Conservation (phyloP, 352 stramenopile genomes). For the Phytophthora uliginosa region DNA sequence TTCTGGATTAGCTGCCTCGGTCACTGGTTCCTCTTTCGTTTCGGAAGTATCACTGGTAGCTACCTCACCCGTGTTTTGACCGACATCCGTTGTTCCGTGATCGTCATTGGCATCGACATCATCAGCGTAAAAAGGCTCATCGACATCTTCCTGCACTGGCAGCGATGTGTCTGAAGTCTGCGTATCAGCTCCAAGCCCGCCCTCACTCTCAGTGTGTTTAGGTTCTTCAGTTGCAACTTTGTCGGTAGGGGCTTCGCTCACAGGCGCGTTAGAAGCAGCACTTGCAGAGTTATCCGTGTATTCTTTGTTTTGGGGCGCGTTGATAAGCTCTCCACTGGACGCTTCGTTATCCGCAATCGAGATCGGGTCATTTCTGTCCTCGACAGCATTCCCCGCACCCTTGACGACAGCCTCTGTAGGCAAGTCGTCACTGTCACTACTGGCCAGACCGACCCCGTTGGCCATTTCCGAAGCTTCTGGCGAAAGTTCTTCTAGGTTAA, state of each 20-base stretch:
- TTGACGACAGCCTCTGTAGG: slow-evolving; percentile 2
- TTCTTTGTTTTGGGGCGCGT: background rate
- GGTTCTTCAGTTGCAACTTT: background rate
- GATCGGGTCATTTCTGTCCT: slow-evolving; percentile 1
- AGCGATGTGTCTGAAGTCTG: background rate
- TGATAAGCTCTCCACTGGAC: background rate
- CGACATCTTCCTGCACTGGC: background rate
- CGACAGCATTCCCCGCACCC: background rate
- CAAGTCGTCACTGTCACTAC: background rate
- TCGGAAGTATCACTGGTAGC: background rate
- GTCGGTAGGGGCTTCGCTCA: background rate
- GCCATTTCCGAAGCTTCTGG: background rate
- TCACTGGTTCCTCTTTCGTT: background rate
- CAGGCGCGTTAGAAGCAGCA: background rate
- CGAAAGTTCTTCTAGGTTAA: slow-evolving; percentile 2
- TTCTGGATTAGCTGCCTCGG: slow-evolving; percentile 7
- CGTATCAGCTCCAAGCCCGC: background rate
- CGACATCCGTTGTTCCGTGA: background rate
- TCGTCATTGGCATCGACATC: slow-evolving; percentile 1
- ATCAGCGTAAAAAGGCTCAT: background rate
- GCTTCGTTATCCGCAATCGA: background rate
- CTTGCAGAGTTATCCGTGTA: background rate
- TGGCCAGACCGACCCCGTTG: background rate
- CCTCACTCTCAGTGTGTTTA: background rate
- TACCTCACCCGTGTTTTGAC: background rate